phyloP scores from a whole-genome alignment of 345 rosid genomes.

The Schrenkiella parvula region DNA sequence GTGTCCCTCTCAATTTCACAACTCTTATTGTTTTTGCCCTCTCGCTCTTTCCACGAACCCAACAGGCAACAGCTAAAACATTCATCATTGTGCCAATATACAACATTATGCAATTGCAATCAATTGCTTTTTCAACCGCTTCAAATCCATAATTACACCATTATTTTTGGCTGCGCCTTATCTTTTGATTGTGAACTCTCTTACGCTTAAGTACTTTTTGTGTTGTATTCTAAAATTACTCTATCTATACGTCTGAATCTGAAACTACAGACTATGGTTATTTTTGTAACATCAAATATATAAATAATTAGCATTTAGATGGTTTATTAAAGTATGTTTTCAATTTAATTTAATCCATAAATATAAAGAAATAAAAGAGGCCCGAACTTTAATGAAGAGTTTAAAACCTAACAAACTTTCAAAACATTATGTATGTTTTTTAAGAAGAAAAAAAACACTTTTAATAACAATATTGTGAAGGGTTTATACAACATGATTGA shows the following conservation, averaged over 20 bases:
- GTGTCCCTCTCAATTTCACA: conserved; percentile 26
- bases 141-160: no score
- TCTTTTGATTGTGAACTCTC: conserved; percentile 19
- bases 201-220: no score
- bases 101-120: conserved; percentile 4
- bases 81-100: conserved; percentile 10
- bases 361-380: no score
- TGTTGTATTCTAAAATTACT: background rate
- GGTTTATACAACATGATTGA: conserved; percentile 8
- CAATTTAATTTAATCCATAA: background rate
- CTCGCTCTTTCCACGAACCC: conserved; percentile 24
- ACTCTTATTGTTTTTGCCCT: conserved; percentile 26
- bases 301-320: background rate
- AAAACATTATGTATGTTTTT: no score
- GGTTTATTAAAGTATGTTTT: background rate
- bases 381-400: no score
- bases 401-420: no score
- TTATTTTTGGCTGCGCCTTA: conserved; percentile 2
- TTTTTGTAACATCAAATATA: no score
- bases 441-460: no score
- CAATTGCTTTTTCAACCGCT: no score
- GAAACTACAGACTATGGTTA: background rate
- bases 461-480: background rate
- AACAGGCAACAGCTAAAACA: conserved; percentile 18
- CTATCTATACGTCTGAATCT: background rate